A percentile compares a stretch with the other conserved stretches of the same genome.
phyloP scores from a whole-genome alignment of 2,329 filamentous ascomycete genomes.

The Ceratocystis smalleyi region DNA sequence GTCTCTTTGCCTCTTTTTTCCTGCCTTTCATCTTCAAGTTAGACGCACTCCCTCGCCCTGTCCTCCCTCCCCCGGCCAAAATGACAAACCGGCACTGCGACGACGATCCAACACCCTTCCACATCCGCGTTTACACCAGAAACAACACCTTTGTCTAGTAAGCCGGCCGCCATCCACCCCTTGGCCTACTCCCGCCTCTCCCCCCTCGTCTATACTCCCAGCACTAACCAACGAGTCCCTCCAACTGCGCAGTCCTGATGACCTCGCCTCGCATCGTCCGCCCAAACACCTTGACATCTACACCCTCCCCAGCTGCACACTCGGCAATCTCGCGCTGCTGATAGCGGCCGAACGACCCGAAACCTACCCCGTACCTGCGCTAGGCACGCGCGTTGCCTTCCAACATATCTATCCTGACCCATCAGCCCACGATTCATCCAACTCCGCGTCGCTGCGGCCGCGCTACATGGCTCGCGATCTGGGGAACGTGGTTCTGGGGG shows the following conservation, averaged over 20 bases:
- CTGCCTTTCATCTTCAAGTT: too few species aligned
- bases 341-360: constrained; percentile 50
- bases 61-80: constrained; percentile 17
- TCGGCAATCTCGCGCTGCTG: constrained; percentile 66
- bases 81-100: constrained; percentile 10
- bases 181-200: too few species aligned
- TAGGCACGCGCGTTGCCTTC: constrained; percentile 76
- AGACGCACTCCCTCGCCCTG: too few species aligned
- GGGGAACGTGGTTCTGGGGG: constrained; percentile 65
- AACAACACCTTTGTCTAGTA: constrained; percentile 57
- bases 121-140: constrained; percentile 73
- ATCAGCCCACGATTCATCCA: constrained; percentile 20
- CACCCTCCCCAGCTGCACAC: constrained; percentile 68
- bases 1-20: too few species aligned
- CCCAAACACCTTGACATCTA: constrained; percentile 63
- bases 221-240: neutral
- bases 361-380: constrained; percentile 54
- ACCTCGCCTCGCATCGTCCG: constrained; percentile 46
- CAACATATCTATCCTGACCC: constrained; percentile 74
- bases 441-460: constrained; percentile 19
- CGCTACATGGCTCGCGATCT: constrained; percentile 67
- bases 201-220: neutral
- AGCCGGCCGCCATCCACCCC: constrained; percentile 7
- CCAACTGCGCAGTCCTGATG: constrained; percentile 42
- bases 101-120: constrained; percentile 52